Evolutionary conservation across 306 rosid species (phyloP).

Genomic region (Begonia loranthoides): DNA sequence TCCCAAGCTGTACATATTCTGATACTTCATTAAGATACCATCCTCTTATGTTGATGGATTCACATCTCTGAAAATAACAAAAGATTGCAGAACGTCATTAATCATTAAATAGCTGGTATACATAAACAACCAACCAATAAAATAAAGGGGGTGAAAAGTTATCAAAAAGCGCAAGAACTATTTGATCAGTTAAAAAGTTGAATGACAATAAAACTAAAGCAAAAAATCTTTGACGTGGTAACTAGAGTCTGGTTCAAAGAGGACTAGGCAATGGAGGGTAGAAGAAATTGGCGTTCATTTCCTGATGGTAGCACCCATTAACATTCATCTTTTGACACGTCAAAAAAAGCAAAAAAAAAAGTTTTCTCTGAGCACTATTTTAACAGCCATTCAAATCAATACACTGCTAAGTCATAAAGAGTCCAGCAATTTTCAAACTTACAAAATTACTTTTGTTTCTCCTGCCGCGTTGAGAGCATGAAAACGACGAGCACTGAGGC

Average conservation of each 20-base stretch:
- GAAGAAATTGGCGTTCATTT: background rate
- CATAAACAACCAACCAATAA: background rate
- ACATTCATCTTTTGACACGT: too few species aligned
- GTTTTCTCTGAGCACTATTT: too few species aligned
- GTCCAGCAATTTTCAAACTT: slow-evolving; percentile 31
- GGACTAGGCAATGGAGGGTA: background rate
- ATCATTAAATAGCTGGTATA: background rate
- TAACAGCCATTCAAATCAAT: background rate
- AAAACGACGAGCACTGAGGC: slow-evolving; percentile 27
- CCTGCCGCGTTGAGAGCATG: slow-evolving; percentile 32
- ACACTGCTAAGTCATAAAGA: slow-evolving; percentile 5
- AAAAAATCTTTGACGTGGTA: too few species aligned
- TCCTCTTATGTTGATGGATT: slow-evolving; percentile 32
- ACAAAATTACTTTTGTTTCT: slow-evolving; percentile 57
- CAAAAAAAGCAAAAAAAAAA: too few species aligned
- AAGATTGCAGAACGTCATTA: slow-evolving; percentile 14
- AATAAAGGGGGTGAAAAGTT: too few species aligned
- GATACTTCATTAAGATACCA: slow-evolving; percentile 36
- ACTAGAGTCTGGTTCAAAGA: background rate
- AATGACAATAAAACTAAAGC: too few species aligned
- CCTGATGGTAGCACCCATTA: too few species aligned
- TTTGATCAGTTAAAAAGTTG: too few species aligned
- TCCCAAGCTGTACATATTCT: slow-evolving; percentile 29
- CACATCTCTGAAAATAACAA: slow-evolving; percentile 44
- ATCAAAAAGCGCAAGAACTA: too few species aligned